Evolutionary conservation across 78 protist genomes (phyloP), one percentile per base, ranked within the genome.

Genomic region (Dictyostelium capitatum): DNA sequence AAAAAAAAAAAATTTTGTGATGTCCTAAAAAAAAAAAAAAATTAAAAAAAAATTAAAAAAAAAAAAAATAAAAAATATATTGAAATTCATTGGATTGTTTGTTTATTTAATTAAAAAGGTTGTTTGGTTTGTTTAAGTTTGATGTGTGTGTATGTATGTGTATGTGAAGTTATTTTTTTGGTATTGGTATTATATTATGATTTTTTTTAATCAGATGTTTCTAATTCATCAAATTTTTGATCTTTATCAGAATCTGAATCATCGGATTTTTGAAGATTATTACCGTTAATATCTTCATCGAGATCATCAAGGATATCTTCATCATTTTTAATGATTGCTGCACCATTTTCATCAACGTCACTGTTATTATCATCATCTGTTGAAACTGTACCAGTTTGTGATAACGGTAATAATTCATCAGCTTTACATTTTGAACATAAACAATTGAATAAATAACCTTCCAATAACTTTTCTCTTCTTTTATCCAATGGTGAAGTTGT

Each of bases 361-460:
- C 8, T 23, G 0, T 73, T 17, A 11, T 73, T 56, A 41, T 70
- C 78, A 17, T 70, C 51, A 15, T n/a, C 56, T 7, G 41, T 32
- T 20, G 41, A 6, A 15, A 30, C 4, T 17, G 30, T 47, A 20
- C 56, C 79, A n/a, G 56, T 73, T 46, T 46, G 51, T 17, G 11
- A 7, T 6, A 46, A 37, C 46, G 57, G 47, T 30, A 25, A 30
- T 46, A 62, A 53, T 51, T 87, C 93, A 32, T 87, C 93, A 3
- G 64, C 54, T 6, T 30, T 28, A 64, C 93, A 87, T 64, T 87
- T 87, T 23, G 48, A 47, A 56, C 93, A 87, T 41, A n/a, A 47
- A 77, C 93, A 87, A 50, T 75, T 73, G 79, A 87, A 87, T 3
- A 87, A 69, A 50, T 87, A 87, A 28, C 93, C 93, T 30, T 87